phyloP scores from a whole-genome alignment of 192 early-diverging fungal species.

The Mortierella hygrophila region DNA sequence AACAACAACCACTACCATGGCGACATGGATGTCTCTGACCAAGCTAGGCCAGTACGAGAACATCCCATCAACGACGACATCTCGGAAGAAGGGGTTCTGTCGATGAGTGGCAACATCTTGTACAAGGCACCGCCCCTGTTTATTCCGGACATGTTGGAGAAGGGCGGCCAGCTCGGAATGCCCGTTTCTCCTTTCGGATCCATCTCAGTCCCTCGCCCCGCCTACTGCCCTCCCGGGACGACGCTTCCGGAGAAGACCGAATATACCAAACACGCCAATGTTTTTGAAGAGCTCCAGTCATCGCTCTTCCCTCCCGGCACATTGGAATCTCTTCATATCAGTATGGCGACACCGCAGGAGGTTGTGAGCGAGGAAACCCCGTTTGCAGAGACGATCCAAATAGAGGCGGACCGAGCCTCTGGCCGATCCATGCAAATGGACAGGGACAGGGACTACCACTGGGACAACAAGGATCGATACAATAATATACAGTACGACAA shows the following conservation, averaged over 20 bases:
- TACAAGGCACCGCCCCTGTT: slow-evolving; percentile 53
- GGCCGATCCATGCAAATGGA: neutral
- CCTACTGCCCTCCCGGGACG: slow-evolving; percentile 46
- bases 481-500: neutral
- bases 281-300: slow-evolving; percentile 51
- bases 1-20: neutral
- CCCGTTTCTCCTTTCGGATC: slow-evolving; percentile 11
- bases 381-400: slow-evolving; percentile 26
- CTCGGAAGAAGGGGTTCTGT: slow-evolving; percentile 19
- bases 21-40: slow-evolving; percentile 1
- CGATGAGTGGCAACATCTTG: slow-evolving; percentile 36
- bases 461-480: neutral
- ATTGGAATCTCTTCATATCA: slow-evolving; percentile 36
- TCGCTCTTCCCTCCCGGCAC: slow-evolving; percentile 52
- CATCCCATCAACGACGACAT: neutral
- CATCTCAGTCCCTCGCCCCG: slow-evolving; percentile 34
- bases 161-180: slow-evolving; percentile 21
- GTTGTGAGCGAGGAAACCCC: slow-evolving; percentile 43
- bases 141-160: slow-evolving; percentile 11
- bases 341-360: slow-evolving; percentile 55
- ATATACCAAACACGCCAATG: slow-evolving; percentile 40
- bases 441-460: neutral
- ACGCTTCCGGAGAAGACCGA: slow-evolving; percentile 43
- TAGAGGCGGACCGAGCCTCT: slow-evolving; percentile 4
- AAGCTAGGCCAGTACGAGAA: neutral